A percentile compares a stretch with the other conserved stretches of the same genome.
phyloP scores from a whole-genome alignment of 1,284 basidiomycete species.

The Papiliotrema terrestris region DNA sequence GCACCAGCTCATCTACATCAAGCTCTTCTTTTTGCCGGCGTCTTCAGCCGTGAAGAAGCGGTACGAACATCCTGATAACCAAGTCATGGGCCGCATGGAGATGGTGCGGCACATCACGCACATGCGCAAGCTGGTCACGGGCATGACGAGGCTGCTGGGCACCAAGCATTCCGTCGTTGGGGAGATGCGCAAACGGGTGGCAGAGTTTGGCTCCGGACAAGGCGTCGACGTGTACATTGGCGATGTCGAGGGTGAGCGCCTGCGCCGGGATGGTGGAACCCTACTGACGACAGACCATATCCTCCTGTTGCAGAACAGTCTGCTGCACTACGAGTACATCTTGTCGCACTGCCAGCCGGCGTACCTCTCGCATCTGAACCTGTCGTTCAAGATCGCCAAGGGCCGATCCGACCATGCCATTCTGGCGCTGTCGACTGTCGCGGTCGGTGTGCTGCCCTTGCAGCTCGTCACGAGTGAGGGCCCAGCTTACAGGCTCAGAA shows the following conservation, averaged over 20 bases:
- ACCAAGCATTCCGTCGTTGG: constrained; percentile 80
- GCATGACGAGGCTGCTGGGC: constrained; percentile 69
- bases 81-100: constrained; percentile 45
- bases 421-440: constrained; percentile 64
- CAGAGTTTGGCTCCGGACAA: constrained; percentile 28
- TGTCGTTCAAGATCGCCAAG: constrained; percentile 61
- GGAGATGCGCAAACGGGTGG: constrained; percentile 69
- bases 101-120: constrained; percentile 71
- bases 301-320: constrained; percentile 75
- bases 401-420: constrained; percentile 64
- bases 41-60: constrained; percentile 17
- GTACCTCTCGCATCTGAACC: constrained; percentile 73
- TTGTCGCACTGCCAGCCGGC: constrained; percentile 82
- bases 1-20: constrained; percentile 29
- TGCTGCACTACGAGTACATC: constrained; percentile 85
- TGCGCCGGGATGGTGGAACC: too few relatives aligned
- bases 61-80: constrained; percentile 15
- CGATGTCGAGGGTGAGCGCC: constrained; percentile 82
- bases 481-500: not conserved
- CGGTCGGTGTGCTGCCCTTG: constrained; percentile 66
- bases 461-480: constrained; percentile 62
- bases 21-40: constrained; percentile 38
- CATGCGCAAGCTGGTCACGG: constrained; percentile 76
- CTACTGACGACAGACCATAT: constrained; percentile 69
- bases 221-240: constrained; percentile 84